These are phyloP conservation scores for Sanguinoderma infundibulare DNA, from an alignment of 1,284 basidiomycete genomes.

Conservation along the genomic window DNA sequence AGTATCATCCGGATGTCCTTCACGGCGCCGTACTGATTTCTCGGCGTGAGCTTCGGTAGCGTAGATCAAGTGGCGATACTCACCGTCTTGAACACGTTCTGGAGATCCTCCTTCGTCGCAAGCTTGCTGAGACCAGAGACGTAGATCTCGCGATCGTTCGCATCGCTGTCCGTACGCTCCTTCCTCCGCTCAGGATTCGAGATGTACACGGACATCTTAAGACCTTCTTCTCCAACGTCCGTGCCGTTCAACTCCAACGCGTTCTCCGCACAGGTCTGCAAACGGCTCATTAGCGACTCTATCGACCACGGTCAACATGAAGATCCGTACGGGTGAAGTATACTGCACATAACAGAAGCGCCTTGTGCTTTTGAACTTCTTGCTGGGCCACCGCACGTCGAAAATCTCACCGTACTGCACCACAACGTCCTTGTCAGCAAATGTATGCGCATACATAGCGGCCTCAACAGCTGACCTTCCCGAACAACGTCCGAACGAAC, in stretches of 20 bases:
- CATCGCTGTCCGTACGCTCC: slow-evolving; percentile 84
- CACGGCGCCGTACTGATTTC: slow-evolving; percentile 74
- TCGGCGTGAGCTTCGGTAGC: slow-evolving; percentile 5
- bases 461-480: slow-evolving; percentile 53
- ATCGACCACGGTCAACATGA: background rate
- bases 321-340: slow-evolving; percentile 71
- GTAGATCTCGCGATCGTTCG: slow-evolving; percentile 84
- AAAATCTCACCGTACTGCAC: slow-evolving; percentile 86
- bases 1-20: slow-evolving; percentile 81
- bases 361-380: slow-evolving; percentile 89
- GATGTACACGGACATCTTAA: slow-evolving; percentile 79
- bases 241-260: slow-evolving; percentile 80
- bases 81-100: slow-evolving; percentile 78
- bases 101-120: slow-evolving; percentile 74
- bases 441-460: background rate
- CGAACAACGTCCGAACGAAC: slow-evolving; percentile 78
- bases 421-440: slow-evolving; percentile 1
- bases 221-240: slow-evolving; percentile 71
- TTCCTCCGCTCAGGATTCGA: slow-evolving; percentile 92
- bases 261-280: slow-evolving; percentile 71
- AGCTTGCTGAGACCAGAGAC: slow-evolving; percentile 83
- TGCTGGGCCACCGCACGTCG: slow-evolving; percentile 97
- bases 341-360: slow-evolving; percentile 97
- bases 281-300: background rate
- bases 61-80: slow-evolving; percentile 20